Base-by-base conservation (phyloP, 2,329 filamentous ascomycete species). In the Scedosporium minutisporum region DNA sequence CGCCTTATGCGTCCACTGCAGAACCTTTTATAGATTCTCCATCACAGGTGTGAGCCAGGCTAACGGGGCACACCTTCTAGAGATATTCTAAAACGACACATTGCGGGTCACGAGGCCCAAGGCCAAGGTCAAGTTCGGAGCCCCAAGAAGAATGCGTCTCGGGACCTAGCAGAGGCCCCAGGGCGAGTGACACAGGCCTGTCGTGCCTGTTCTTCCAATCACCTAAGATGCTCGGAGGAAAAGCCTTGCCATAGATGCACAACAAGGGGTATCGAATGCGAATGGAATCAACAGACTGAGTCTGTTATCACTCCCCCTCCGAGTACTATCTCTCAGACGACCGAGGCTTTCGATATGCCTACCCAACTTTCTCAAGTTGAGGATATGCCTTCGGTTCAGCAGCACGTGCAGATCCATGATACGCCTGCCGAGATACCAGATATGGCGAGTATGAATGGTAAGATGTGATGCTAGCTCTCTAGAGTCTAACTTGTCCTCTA, bases 201-300 rank as follows among this genome's bases (percentile, higher is more conserved):
- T 65, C 76, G 77, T 27, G 71, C 78, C 6, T 84, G 81, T 65
- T 80, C 81, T 3, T 69, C 75, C n/a, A 80, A 81, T 9, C 74
- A 81, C 21, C 79, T 84, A 55, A 83, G 83, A 65, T 84, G 81
- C 64, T 79, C 82, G 64, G 81, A 84, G 63, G 68, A 73, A 18
- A 83, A 84, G 69, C 81, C 81, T 29, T 84, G 81, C 67, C 76
- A 76, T n/a, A 76, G 81, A 29, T 83, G 81, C 65, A 72, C 76
- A 58, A 77, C 73, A 62, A 76, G 80, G 25, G 77, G 78, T 51
- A 65, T 83, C 60, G 69, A 67, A 12, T 84, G 81, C 70, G 76
- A 77, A 60, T 71, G 70, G 69, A 64, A 63, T 44, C 60, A 59
- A 42, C 53, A 66, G 2, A 64, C 23, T n/a, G n/a, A 67, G 12